Base-by-base conservation (phyloP, 805 yeast species). In the Ogataea trehalophila region DNA sequence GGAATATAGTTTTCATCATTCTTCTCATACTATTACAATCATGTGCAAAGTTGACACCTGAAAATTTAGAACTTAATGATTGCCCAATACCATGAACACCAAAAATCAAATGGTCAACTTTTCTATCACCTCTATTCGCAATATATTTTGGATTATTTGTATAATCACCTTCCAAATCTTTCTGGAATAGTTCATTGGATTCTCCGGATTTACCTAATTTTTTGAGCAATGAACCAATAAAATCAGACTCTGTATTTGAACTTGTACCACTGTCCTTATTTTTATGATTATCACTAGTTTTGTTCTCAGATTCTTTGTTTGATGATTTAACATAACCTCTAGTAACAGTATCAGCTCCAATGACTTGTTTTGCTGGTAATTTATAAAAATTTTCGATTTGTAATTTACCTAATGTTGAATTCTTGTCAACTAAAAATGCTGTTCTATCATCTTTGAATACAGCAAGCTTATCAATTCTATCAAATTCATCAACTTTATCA, bases 11-110 rank as follows among this genome's bases (percentile, higher is more conserved):
- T 53, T 76, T 81, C 71, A 86, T 70, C 41, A 81, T 76, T 44
- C 73, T 69, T 49, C 90, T 68, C 52, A 91, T 64, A 33, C 76
- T 73, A 57, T 85, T 87, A 33, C 89, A 79, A 35, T 90, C 90
- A 61, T 90, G 96, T 8, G 89, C 82, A 69, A 92, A 94, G 65
- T 88, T 88, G 23, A 92, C 84, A 44, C 85, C 81, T 56, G 90
- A 91, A 59, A 85, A 81, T 58, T 79, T 79, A 41, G 81, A 73
- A 1, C 96, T 95, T 44, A 94, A 69, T 16, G 83, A 79, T 66
- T 92, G 99, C 2, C 98, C 99, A 50, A 92, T 87, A 0, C 99
- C 99, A 68, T 92, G 99, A 29, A 92, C 79, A 60, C 97, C 89
- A n/a, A 92, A 70, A 1, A 91, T 79, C 52, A 92, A 68, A 62